Evolutionary conservation across 2,329 filamentous ascomycete genomes (phyloP), one percentile per base, ranked within the genome.

Genomic region (Arthroderma sp.): DNA sequence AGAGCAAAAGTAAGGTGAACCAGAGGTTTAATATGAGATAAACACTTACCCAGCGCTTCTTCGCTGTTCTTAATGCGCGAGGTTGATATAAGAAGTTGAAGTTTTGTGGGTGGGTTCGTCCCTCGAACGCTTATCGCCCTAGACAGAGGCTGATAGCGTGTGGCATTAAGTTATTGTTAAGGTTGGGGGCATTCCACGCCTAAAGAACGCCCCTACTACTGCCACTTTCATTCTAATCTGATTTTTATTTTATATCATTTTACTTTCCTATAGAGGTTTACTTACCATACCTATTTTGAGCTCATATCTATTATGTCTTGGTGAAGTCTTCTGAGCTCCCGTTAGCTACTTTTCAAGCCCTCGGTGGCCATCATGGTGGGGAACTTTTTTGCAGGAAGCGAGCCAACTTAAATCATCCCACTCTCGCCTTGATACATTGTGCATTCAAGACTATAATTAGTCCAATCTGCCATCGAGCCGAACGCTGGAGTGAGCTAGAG

Each of bases 371-470:
- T n/a, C 28, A 31, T 31, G 28, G 28, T 31, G 28, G 28, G 28
- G 28, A 31, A 3, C 28, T 31, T 31, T 31, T 31, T 31, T 7
- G 28, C 4, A 7, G 28, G 28, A 47, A 17, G 25, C 15, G 15
- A 25, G 6, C 38, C n/a, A 70, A 56, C 56, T 31, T 31, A 31
- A 31, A 3, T 31, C 3, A 31, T 31, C 28, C 28, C 28, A 31
- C 28, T 31, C 7, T 47, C 52, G 7, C 28, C 28, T 31, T 3
- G 28, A 31, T 31, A 31, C 7, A 31, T n/a, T n/a, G n/a, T 31
- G 28, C 28, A 31, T 31, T 3, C 28, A 31, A 31, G n/a, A n/a
- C n/a, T n/a, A n/a, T n/a, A n/a, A n/a, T n/a, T 31, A 31, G 28
- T 31, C 28, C 28, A 31, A 31, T 7, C 28, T 31, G 28, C 28